Evolutionary conservation across 495 filamentous ascomycete genomes (phyloP).

Genomic region (Penicillium fimorum): DNA sequence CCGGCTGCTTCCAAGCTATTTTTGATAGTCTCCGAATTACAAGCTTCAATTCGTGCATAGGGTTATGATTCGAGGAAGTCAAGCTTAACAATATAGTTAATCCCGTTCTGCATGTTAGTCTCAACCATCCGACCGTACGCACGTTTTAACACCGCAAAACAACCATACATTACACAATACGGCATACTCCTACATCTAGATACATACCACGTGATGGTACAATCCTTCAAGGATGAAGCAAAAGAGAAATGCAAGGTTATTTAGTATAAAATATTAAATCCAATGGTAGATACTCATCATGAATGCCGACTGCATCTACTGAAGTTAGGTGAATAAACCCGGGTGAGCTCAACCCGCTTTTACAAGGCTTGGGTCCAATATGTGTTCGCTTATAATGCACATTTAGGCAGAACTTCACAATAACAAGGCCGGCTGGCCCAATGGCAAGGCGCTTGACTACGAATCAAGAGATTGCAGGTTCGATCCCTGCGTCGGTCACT

Average conservation of each 20-base stretch:
- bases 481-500: slow-evolving; percentile 42
- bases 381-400: background rate
- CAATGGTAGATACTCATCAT: background rate
- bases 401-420: background rate
- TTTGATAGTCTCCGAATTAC: too few relatives aligned
- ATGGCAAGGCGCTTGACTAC: slow-evolving; percentile 73
- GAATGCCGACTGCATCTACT: background rate
- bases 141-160: too few relatives aligned
- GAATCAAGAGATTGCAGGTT: slow-evolving; percentile 61
- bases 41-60: too few relatives aligned
- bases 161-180: too few relatives aligned
- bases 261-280: background rate
- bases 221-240: background rate
- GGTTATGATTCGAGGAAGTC: too few relatives aligned
- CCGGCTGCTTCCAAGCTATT: too few relatives aligned
- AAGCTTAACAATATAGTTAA: too few relatives aligned
- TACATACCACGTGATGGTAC: background rate
- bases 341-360: background rate
- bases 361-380: background rate
- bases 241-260: background rate
- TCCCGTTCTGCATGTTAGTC: too few relatives aligned
- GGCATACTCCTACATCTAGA: too few relatives aligned
- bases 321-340: background rate
- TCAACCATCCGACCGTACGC: too few relatives aligned
- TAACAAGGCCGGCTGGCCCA: slow-evolving; percentile 52